Evolutionary conservation across 2,329 filamentous ascomycete genomes (phyloP).

Genomic region (Sporothrix brunneoviolacea): DNA sequence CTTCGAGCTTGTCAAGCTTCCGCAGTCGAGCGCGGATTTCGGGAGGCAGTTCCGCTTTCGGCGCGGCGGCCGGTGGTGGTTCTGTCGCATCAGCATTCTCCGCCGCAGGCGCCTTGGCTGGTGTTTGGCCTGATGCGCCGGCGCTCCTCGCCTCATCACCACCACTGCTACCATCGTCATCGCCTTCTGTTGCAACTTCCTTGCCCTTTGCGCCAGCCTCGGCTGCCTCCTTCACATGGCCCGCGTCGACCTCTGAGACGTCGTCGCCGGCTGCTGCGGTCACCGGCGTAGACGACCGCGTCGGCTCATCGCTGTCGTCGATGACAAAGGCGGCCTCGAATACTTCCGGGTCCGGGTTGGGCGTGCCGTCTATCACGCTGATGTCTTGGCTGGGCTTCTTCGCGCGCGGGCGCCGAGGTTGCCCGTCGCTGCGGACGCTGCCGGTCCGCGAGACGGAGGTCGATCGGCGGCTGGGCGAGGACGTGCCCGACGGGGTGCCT

Average conservation of each 20-base stretch:
- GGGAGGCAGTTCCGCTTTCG: conserved; percentile 54
- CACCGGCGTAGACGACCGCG: conserved; percentile 31
- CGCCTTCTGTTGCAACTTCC: neutral
- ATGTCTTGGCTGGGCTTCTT: conserved; percentile 36
- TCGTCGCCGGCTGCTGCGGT: neutral
- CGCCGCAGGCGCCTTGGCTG: neutral
- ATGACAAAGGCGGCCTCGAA: conserved; percentile 83
- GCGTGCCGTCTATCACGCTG: conserved; percentile 28
- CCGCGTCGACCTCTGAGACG: conserved; percentile 1
- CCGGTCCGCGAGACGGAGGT: conserved; percentile 36
- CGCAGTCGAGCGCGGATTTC: conserved; percentile 71
- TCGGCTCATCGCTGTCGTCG: conserved; percentile 70
- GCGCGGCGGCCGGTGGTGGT: conserved; percentile 4
- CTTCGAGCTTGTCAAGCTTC: conserved; percentile 84
- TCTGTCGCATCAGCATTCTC: neutral
- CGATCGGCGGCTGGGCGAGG: conserved; percentile 37
- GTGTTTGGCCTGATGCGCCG: neutral
- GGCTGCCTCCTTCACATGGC: neutral
- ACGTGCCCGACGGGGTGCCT: conserved; percentile 33
- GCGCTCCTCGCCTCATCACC: neutral
- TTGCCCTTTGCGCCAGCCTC: neutral
- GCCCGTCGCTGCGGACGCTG: conserved; percentile 28
- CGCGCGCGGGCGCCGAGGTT: conserved; percentile 30
- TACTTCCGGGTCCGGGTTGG: conserved; percentile 73
- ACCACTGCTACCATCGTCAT: neutral